Percentiles rank a stretch among this genome's conserved stretches.
Evolutionary conservation across 306 rosid species (phyloP).

Genomic region (barrel medic (Medicago truncatula)): MtrunA17r5.0-ANR NC_053044.1:32572001-32572500

Average conservation of each 20-base stretch:
- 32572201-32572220: conserved; percentile 48
- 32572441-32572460: conserved; percentile 54
- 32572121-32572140: conserved; percentile 9
- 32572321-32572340: conserved; percentile 32
- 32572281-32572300: conserved; percentile 81
- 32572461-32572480: conserved; percentile 57
- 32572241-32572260: conserved; percentile 41
- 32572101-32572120: background rate
- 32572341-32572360: conserved; percentile 34
- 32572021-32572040: conserved; percentile 91
- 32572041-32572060: conserved; percentile 43
- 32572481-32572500: conserved; percentile 58
- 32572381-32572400: conserved; percentile 56
- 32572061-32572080: conserved; percentile 23
- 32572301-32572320: conserved; percentile 91
- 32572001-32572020: conserved; percentile 96
- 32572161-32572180: conserved; percentile 23
- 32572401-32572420: conserved; percentile 70
- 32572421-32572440: conserved; percentile 65
- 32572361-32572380: conserved; percentile 45
- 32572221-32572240: conserved; percentile 55
- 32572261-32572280: conserved; percentile 89
- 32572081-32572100: conserved; percentile 39
- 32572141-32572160: conserved; percentile 38
- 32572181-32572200: conserved; percentile 32